Percentiles rank a stretch among this genome's conserved stretches.
These are phyloP conservation scores for Hypoxylon crocopeplum DNA, from an alignment of 495 filamentous ascomycete species.

Conservation along the genomic window DNA sequence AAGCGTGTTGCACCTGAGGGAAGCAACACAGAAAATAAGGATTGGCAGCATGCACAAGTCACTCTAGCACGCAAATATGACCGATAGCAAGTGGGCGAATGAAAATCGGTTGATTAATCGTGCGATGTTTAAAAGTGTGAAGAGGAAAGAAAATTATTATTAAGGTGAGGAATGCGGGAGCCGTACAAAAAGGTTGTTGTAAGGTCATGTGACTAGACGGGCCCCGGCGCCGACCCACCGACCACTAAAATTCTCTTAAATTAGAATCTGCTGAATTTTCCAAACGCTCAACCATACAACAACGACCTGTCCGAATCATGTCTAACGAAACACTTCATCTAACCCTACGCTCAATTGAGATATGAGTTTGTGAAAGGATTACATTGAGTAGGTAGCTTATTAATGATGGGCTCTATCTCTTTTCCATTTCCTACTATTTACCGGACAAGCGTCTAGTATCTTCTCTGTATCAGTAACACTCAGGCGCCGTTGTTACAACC, in stretches of 20 bases:
- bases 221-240: background rate
- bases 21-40: conserved; percentile 25
- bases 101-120: conserved; percentile 60
- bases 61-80: conserved; percentile 60
- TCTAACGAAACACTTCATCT: no score
- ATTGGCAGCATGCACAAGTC: conserved; percentile 41
- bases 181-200: background rate
- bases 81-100: conserved; percentile 53
- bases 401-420: background rate
- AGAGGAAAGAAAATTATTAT: conserved; percentile 40
- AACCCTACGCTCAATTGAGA: no score
- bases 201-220: conserved; percentile 15
- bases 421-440: background rate
- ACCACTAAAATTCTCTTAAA: conserved; percentile 31
- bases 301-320: background rate
- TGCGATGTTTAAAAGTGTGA: conserved; percentile 52
- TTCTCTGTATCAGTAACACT: conserved; percentile 2
- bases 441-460: conserved; percentile 17
- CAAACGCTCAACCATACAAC: conserved; percentile 9
- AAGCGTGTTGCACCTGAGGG: conserved; percentile 30
- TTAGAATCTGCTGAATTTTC: conserved; percentile 11
- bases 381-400: background rate
- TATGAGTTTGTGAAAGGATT: no score
- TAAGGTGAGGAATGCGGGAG: background rate
- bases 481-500: conserved; percentile 32